Evolutionary conservation across 257 asterid genomes (phyloP).

Genomic region (Jasminum sambac): DNA sequence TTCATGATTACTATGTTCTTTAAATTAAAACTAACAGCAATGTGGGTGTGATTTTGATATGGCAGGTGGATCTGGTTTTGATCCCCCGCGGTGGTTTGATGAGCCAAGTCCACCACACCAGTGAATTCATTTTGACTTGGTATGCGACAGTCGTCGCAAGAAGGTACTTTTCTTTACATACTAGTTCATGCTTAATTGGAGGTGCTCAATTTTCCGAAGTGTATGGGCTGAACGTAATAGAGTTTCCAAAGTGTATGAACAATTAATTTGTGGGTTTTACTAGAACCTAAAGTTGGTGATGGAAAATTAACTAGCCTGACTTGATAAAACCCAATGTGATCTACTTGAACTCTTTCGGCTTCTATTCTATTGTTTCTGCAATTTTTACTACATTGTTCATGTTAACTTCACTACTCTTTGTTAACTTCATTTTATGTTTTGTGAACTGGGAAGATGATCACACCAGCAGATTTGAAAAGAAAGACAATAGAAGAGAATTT

Average conservation of each 20-base stretch:
- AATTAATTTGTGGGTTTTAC: no score
- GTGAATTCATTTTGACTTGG: conserved; percentile 27
- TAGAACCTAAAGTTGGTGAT: no score
- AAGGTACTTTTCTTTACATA: conserved; percentile 20
- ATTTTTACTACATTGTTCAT: neutral
- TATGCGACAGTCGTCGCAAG: neutral
- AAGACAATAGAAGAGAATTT: neutral
- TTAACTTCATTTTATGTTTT: no score
- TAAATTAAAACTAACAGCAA: neutral
- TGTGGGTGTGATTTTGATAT: neutral
- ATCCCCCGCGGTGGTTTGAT: conserved; percentile 93
- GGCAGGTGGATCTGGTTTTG: conserved; percentile 89
- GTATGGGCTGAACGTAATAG: no score
- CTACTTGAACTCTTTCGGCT: neutral
- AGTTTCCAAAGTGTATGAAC: no score
- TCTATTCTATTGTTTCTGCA: neutral
- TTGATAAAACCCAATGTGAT: no score
- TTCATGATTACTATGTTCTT: neutral
- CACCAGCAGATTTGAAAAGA: neutral
- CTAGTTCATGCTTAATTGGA: neutral
- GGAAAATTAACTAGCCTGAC: no score
- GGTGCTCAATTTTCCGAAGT: no score
- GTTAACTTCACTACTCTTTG: neutral
- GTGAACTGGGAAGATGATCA: neutral
- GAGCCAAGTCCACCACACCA: conserved; percentile 53